Percentiles rank a stretch among this genome's conserved stretches.
Conservation (phyloP, 192 early-diverging fungal genomes). For the Backusella tuberculispora region DNA sequence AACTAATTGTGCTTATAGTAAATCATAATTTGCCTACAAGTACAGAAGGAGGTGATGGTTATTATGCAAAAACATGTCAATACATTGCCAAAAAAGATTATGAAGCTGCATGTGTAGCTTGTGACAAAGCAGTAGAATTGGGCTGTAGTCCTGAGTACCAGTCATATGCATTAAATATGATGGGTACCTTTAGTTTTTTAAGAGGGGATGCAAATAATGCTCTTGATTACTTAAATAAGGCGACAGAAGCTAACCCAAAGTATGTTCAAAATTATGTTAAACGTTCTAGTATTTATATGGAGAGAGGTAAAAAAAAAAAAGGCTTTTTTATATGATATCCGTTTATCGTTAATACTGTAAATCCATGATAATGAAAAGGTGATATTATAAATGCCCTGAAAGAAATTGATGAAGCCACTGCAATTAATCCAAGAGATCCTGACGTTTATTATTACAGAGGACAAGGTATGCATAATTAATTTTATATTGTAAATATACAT, state of each 20-base stretch:
- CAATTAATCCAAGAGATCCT: constrained; percentile 71
- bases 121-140: constrained; percentile 68
- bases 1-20: constrained; percentile 1
- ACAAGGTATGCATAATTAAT: constrained; percentile 38
- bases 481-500: background rate
- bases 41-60: constrained; percentile 46
- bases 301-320: constrained; percentile 49
- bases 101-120: constrained; percentile 59
- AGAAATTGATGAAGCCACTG: constrained; percentile 73
- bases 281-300: constrained; percentile 90
- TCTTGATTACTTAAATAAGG: constrained; percentile 74
- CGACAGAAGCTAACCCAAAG: constrained; percentile 75
- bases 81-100: constrained; percentile 59
- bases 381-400: constrained; percentile 62
- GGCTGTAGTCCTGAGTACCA: constrained; percentile 51
- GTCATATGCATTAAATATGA: constrained; percentile 80
- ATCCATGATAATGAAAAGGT: constrained; percentile 28
- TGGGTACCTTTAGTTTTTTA: constrained; percentile 90
- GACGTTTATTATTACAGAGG: constrained; percentile 90
- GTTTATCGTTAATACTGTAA: background rate
- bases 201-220: constrained; percentile 80
- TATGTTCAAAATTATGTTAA: constrained; percentile 89
- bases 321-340: too few relatives aligned
- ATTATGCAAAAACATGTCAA: constrained; percentile 60
- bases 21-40: constrained; percentile 23